Base-by-base conservation (phyloP, 805 yeast species). In the Candida verbasci region DNA sequence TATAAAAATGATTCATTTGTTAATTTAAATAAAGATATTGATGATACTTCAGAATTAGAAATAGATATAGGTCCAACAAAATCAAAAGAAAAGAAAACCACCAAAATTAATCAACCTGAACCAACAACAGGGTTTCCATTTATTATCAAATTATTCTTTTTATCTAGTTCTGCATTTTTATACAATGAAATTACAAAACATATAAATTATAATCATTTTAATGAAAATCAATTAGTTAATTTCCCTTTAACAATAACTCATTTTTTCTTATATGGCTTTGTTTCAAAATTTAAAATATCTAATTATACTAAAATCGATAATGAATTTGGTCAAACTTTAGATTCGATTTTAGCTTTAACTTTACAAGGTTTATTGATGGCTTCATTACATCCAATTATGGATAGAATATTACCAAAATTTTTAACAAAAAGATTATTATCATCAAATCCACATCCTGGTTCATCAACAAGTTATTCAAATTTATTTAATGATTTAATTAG, bases 351-450 rank as follows among this genome's bases (percentile, higher is more conserved):
- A 22, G 56, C 58, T n/a, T 49, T 61, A 34, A 35, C 76, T 3
- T 31, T 76, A 8, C 77, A 77, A 44, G 87, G 87, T 2, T 48
- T 78, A 11, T 40, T 74, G n/a, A 68, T 80, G 58, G 81, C 85
- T n/a, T 52, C 67, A 6, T 49, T 72, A 10, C 68, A 74, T 27
- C 84, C 86, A 4, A 30, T 60, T 6, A 49, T 67, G 55, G 72
- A 66, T 43, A 40, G 38, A 9, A 16, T 53, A 12, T 50, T 65
- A 42, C 68, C 71, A 1, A 29, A 51, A 2, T 33, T 38, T 26
- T 49, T 58, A 34, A 53, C 61, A 11, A 53, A 45, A 29, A 46
- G 72, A 22, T 45, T 67, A 26, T 53, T 67, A 38, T 52, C 65
- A 12, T 64, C 70, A 5, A 65, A 65, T 43, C 72, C 72, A 3